Conservation (phyloP, 371 early-diverging fungal species). For the Basidiobolus meristosporus region DNA sequence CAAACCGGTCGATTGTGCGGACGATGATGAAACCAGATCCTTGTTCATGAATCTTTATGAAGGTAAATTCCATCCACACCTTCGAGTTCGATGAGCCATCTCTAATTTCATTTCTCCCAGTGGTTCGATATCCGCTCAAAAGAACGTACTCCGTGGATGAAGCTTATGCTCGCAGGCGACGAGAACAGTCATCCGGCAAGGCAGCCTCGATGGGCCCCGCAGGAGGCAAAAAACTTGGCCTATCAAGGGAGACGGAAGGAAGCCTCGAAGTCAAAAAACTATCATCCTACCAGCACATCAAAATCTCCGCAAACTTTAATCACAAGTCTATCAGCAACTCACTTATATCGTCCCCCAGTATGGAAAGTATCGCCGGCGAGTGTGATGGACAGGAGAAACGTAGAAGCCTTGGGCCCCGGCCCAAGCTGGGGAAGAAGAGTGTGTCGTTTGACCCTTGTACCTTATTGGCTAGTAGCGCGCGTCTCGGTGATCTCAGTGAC, state of each 20-base stretch:
- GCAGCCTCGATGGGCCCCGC: too few relatives aligned
- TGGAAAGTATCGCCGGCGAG: too few relatives aligned
- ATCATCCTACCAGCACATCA: too few relatives aligned
- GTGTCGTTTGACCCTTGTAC: constrained; percentile 14
- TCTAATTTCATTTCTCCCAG: too few relatives aligned
- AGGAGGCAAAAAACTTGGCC: too few relatives aligned
- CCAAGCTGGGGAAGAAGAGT: constrained; percentile 3
- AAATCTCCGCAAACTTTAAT: too few relatives aligned
- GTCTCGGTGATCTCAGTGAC: constrained; percentile 10
- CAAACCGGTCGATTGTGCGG: constrained; percentile 41
- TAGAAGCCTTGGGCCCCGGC: not conserved
- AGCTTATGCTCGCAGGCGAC: too few relatives aligned
- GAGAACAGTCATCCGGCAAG: too few relatives aligned
- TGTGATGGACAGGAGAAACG: constrained; percentile 3
- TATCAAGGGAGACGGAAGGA: too few relatives aligned
- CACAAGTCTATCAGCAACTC: too few relatives aligned
- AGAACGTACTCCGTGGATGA: constrained; percentile 2
- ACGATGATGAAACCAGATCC: constrained; percentile 27
- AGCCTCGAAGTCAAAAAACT: too few relatives aligned
- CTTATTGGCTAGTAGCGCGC: constrained; percentile 12
- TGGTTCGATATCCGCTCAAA: not conserved
- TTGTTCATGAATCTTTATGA: constrained; percentile 25
- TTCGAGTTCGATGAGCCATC: not conserved
- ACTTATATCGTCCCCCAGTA: too few relatives aligned
- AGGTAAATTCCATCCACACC: constrained; percentile 8